These are phyloP conservation scores for Ophiorrhiza pumila DNA, from an alignment of 257 asterid species.

Conservation along the genomic window DNA sequence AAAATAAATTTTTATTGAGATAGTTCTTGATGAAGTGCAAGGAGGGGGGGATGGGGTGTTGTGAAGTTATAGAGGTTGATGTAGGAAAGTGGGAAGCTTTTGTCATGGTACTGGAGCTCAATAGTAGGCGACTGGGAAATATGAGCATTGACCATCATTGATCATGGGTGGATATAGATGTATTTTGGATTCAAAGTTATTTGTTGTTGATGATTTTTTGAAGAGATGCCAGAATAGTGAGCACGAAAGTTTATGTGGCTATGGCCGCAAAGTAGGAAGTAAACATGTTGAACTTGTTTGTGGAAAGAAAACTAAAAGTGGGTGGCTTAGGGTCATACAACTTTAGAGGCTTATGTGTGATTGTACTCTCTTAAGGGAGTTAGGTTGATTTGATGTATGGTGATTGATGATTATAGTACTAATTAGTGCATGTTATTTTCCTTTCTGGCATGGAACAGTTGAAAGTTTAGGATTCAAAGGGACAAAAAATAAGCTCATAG, in stretches of 20 bases:
- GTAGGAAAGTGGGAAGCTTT: neutral
- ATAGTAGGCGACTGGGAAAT: neutral
- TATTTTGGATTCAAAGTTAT: neutral
- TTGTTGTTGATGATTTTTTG: neutral
- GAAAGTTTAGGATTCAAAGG: neutral
- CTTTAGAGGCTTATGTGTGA: neutral
- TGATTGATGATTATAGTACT: neutral
- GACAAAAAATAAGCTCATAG: neutral
- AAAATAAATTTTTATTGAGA: neutral
- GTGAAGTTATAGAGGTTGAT: neutral
- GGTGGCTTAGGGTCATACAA: neutral
- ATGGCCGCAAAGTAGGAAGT: neutral
- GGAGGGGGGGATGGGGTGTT: no score
- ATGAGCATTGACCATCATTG: neutral
- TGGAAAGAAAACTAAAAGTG: neutral
- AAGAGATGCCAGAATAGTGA: neutral
- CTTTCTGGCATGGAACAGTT: neutral
- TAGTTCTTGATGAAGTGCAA: neutral
- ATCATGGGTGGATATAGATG: neutral
- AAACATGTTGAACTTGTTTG: neutral
- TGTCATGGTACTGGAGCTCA: neutral
- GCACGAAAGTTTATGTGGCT: neutral
- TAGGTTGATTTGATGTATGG: neutral
- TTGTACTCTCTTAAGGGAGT: neutral
- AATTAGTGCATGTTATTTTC: neutral